Base-by-base conservation (phyloP, 2,329 filamentous ascomycete species). In the Xylaria sp. region DNA sequence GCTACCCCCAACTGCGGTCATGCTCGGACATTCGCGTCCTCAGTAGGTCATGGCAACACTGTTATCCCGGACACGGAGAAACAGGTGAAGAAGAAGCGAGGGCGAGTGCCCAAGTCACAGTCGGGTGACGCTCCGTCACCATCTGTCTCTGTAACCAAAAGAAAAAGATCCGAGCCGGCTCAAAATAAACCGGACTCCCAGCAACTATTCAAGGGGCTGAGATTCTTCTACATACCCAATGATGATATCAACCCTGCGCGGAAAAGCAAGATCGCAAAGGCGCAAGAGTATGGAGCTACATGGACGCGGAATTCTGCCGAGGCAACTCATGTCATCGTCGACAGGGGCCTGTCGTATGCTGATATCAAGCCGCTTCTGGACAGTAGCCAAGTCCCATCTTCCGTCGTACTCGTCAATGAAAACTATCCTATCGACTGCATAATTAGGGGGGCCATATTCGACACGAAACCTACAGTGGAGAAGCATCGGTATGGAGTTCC, bases 241-340 rank as follows among this genome's bases (percentile, higher is more conserved):
- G 84, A 91, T 64, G 88, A 93, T 63, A 81, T 89, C 52, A 83
- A 87, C 37, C 81, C 83, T 9, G 78, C 83, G 6, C 83, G 92
- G 46, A 83, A 83, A 57, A 74, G 86, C 59, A 86, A 90, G 3
- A 96, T 97, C 55, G 81, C 81, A 35, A 92, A 88, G 71, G 87
- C 89, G 0, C 81, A 84, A 55, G 86, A 91, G 67, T 86, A 86
- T 71, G 93, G 93, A 49, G 93, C 88, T 1, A 76, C 72, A 0
- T 94, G 92, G 86, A 82, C 84, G 34, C 80, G 80, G 54, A 74
- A 79, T 0, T 83, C 87, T 69, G 72, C 66, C 0, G 74, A 74
- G 19, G 83, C 94, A 13, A 95, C 89, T 0, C 91, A 96, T 74
- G 76, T 96, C 53, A 80, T 97, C 60, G 87, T 91, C 1, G 92